These are phyloP conservation scores for Cornus controversa DNA, from an alignment of 148 eudicot genomes.

Conservation along the genomic window DNA sequence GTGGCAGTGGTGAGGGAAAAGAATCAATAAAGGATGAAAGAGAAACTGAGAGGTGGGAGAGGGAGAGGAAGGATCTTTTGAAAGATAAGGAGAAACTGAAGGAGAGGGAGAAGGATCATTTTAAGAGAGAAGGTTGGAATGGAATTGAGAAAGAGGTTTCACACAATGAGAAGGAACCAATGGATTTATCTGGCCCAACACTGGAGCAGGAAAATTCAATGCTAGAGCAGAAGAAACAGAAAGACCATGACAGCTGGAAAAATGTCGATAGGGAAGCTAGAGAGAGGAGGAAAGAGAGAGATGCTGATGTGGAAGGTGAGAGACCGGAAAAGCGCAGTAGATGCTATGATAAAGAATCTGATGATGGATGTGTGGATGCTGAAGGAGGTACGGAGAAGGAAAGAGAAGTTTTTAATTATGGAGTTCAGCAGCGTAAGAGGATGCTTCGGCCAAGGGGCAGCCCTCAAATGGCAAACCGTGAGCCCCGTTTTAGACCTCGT, in stretches of 20 bases:
- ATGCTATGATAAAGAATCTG: constrained; percentile 67
- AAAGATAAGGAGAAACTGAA: constrained; percentile 77
- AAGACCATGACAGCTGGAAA: constrained; percentile 66
- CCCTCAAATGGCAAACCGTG: constrained; percentile 71
- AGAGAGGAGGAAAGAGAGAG: constrained; percentile 82
- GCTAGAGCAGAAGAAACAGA: constrained; percentile 66
- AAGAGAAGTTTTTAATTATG: constrained; percentile 70
- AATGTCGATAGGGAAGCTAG: constrained; percentile 65
- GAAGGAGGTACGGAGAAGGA: constrained; percentile 75
- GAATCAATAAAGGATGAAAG: constrained; percentile 64
- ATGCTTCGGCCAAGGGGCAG: constrained; percentile 96
- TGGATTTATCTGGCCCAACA: constrained; percentile 46
- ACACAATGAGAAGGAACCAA: constrained; percentile 52
- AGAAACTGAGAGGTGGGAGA: constrained; percentile 72
- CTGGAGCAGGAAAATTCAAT: constrained; percentile 46
- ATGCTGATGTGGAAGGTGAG: constrained; percentile 74
- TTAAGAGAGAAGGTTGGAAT: constrained; percentile 59
- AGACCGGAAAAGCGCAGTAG: constrained; percentile 77
- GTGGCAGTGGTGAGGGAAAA: constrained; percentile 54
- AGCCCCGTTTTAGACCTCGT: constrained; percentile 69
- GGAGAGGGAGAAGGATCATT: constrained; percentile 70
- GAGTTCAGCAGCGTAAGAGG: constrained; percentile 89
- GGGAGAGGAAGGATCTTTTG: constrained; percentile 60
- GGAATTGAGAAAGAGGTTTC: constrained; percentile 60
- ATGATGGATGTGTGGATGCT: constrained; percentile 63